Percentiles rank a stretch among this genome's conserved stretches.
Evolutionary conservation across 2,329 filamentous ascomycete species (phyloP).

Genomic region (Trichophyton benhamiae): DNA sequence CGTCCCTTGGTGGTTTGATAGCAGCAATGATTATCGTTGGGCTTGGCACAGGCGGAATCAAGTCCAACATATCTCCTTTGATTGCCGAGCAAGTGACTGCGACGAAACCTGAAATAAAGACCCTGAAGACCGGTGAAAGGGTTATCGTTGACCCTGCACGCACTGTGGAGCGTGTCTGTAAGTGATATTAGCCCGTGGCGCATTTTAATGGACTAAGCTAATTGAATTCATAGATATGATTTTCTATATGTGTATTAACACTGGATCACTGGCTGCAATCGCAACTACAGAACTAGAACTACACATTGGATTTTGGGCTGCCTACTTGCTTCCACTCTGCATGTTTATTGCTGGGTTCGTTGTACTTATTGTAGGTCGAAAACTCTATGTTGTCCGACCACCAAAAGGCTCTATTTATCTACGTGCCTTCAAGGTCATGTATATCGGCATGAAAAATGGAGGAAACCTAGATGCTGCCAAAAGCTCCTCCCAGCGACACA

Average conservation of each 20-base stretch:
- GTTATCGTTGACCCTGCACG: slow-evolving; percentile 55
- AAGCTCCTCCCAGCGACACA: slow-evolving; percentile 48
- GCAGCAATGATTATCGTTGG: slow-evolving; percentile 50
- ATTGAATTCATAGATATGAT: slow-evolving; percentile 42
- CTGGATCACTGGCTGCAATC: slow-evolving; percentile 56
- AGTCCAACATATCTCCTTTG: slow-evolving; percentile 49
- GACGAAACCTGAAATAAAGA: slow-evolving; percentile 40
- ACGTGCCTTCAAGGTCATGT: slow-evolving; percentile 47
- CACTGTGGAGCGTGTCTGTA: slow-evolving; percentile 52
- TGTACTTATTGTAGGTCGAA: slow-evolving; percentile 38
- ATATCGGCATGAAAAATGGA: slow-evolving; percentile 41
- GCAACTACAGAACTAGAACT: slow-evolving; percentile 57
- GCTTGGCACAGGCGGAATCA: slow-evolving; percentile 55
- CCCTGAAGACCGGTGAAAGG: slow-evolving; percentile 36
- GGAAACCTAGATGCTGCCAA: slow-evolving; percentile 52
- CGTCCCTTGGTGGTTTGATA: slow-evolving; percentile 43
- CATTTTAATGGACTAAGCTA: neutral
- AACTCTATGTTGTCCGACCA: slow-evolving; percentile 36
- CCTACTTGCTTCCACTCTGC: slow-evolving; percentile 49
- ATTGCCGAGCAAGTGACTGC: slow-evolving; percentile 54
- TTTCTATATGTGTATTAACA: slow-evolving; percentile 62
- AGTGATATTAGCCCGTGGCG: neutral
- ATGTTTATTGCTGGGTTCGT: slow-evolving; percentile 52
- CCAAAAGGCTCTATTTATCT: slow-evolving; percentile 53
- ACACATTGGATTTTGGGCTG: slow-evolving; percentile 53